Conservation (phyloP, 495 filamentous ascomycete genomes). For the Penicillium waksmanii region DNA sequence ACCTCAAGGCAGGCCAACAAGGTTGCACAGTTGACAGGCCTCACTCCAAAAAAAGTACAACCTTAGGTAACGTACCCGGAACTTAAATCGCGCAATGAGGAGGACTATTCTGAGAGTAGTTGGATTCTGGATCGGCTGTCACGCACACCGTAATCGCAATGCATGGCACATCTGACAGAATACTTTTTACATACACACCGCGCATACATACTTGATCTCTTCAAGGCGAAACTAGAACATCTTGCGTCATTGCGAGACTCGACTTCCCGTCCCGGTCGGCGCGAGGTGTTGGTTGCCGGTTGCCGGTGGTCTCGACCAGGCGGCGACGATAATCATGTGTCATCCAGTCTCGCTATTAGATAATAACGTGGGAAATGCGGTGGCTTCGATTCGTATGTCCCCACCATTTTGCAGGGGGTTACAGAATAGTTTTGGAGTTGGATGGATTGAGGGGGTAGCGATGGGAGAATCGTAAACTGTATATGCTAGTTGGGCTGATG, state of each 20-base stretch:
- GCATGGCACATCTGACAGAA: constrained; percentile 6
- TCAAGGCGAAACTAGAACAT: background rate
- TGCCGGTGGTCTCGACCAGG: constrained; percentile 25
- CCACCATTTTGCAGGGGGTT: constrained; percentile 8
- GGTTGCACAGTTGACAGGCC: constrained; percentile 11
- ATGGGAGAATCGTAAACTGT: constrained; percentile 3
- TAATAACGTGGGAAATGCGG: constrained; percentile 18
- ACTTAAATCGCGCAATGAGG: background rate
- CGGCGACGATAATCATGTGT: constrained; percentile 30
- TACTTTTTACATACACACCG: constrained; percentile 1
- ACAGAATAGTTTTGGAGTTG: too few relatives aligned
- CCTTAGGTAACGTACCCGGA: constrained; percentile 1
- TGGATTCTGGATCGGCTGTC: background rate
- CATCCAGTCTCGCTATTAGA: constrained; percentile 29
- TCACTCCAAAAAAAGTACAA: background rate
- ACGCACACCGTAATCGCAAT: constrained; percentile 2
- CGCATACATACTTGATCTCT: constrained; percentile 5
- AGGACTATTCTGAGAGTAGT: background rate
- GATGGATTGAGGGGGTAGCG: background rate
- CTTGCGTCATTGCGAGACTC: constrained; percentile 22
- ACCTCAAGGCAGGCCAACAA: constrained; percentile 3
- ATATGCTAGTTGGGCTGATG: background rate
- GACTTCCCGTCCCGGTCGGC: constrained; percentile 5
- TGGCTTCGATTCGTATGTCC: background rate
- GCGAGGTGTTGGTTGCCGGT: background rate